These are phyloP conservation scores for Croton laevigatus DNA, from an alignment of 441 rosid species.

Conservation along the genomic window DNA sequence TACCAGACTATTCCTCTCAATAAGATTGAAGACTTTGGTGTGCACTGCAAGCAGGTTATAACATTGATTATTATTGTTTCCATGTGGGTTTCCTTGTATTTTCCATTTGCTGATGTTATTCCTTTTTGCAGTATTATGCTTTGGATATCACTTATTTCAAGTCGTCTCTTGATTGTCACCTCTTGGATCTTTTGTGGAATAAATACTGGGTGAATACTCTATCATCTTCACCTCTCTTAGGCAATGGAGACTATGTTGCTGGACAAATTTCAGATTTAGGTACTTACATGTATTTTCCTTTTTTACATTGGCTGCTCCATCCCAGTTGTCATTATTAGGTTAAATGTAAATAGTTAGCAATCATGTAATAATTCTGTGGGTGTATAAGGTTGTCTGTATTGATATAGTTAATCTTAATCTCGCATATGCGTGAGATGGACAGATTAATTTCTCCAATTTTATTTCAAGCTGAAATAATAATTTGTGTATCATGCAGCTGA, in stretches of 20 bases:
- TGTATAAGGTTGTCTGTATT: background rate
- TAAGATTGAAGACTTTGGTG: slow-evolving; percentile 97
- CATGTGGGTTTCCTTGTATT: background rate
- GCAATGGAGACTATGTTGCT: slow-evolving; percentile 97
- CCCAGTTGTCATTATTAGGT: background rate
- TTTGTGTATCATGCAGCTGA: slow-evolving; percentile 49
- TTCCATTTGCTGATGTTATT: slow-evolving; percentile 22
- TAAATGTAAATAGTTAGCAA: background rate
- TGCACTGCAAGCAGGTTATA: slow-evolving; percentile 95
- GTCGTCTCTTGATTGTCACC: slow-evolving; percentile 95
- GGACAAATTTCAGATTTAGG: slow-evolving; percentile 99
- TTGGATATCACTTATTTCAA: slow-evolving; percentile 95
- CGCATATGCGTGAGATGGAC: background rate
- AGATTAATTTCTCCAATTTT: slow-evolving; percentile 12
- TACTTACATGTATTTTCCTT: slow-evolving; percentile 21
- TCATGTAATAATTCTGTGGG: background rate
- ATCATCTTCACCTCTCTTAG: slow-evolving; percentile 93
- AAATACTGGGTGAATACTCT: slow-evolving; percentile 99
- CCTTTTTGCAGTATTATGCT: slow-evolving; percentile 68
- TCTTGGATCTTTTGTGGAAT: slow-evolving; percentile 96
- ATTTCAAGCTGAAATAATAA: slow-evolving; percentile 19
- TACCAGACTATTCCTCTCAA: slow-evolving; percentile 95
- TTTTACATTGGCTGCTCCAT: background rate
- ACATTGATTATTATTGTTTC: background rate
- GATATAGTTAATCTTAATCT: background rate